These are phyloP conservation scores for Citrus reticulata DNA, from an alignment of 345 rosid genomes.

Conservation along the genomic window DNA sequence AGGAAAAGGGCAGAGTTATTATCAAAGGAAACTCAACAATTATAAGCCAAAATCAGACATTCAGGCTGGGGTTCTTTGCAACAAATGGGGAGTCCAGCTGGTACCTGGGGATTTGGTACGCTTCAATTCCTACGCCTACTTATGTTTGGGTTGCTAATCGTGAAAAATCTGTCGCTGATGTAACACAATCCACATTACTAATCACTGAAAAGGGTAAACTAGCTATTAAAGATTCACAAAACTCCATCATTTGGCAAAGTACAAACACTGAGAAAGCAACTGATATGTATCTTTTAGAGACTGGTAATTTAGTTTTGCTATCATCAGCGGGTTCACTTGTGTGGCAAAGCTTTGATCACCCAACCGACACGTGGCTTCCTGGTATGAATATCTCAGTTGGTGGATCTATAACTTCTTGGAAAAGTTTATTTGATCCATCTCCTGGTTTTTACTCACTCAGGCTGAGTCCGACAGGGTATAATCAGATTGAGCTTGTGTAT, in stretches of 20 bases:
- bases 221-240: slow-evolving; percentile 30
- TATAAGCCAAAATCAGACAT: slow-evolving; percentile 38
- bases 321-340: slow-evolving; percentile 21
- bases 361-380: slow-evolving; percentile 60
- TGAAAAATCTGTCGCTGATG: slow-evolving; percentile 29
- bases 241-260: slow-evolving; percentile 40
- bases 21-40: slow-evolving; percentile 46
- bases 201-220: slow-evolving; percentile 30
- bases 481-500: slow-evolving; percentile 48
- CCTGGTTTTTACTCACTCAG: slow-evolving; percentile 39
- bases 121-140: slow-evolving; percentile 42
- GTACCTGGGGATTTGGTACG: slow-evolving; percentile 54
- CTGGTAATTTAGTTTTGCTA: slow-evolving; percentile 45
- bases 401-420: slow-evolving; percentile 37
- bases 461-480: slow-evolving; percentile 31
- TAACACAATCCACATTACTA: slow-evolving; percentile 20
- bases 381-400: slow-evolving; percentile 41
- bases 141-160: slow-evolving; percentile 64
- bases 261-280: slow-evolving; percentile 25
- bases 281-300: slow-evolving; percentile 26
- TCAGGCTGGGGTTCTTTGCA: slow-evolving; percentile 49
- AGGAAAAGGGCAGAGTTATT: slow-evolving; percentile 21
- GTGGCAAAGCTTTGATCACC: slow-evolving; percentile 61
- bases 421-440: slow-evolving; percentile 40
- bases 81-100: slow-evolving; percentile 32